Percentiles rank a stretch among this genome's conserved stretches.
Evolutionary conservation across 768 basidiomycete genomes (phyloP).

Genomic region (Lactifluus subvellereus): DNA sequence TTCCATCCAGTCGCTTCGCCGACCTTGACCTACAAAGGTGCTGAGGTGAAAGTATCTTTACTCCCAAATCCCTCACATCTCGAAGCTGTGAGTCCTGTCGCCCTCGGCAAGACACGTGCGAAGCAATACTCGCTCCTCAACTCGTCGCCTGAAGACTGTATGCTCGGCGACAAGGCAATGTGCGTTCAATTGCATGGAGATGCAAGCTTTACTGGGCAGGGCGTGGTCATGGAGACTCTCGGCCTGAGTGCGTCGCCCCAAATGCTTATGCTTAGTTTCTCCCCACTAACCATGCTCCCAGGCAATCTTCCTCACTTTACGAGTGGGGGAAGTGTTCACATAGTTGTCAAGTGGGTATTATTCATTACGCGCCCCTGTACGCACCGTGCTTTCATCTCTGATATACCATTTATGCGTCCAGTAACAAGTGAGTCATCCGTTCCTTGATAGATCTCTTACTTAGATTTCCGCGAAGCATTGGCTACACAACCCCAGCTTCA

Average conservation of each 20-base stretch:
- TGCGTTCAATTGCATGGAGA: slow-evolving; percentile 91
- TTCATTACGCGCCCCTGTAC: not conserved
- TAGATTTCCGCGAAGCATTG: slow-evolving; percentile 52
- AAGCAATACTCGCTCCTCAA: slow-evolving; percentile 83
- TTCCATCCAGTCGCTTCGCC: slow-evolving; percentile 54
- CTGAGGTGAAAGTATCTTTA: slow-evolving; percentile 62
- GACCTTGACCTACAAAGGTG: slow-evolving; percentile 49
- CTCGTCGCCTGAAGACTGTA: slow-evolving; percentile 41
- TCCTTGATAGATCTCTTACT: not conserved
- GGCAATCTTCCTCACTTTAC: slow-evolving; percentile 89
- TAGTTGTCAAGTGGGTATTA: slow-evolving; percentile 78
- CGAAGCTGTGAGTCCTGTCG: slow-evolving; percentile 85
- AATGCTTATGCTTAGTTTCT: not conserved
- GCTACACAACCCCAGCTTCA: slow-evolving; percentile 86
- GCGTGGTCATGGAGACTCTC: slow-evolving; percentile 82
- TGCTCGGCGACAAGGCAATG: slow-evolving; percentile 66
- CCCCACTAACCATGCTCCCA: slow-evolving; percentile 27
- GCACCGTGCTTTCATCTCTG: not conserved
- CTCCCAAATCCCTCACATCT: slow-evolving; percentile 78
- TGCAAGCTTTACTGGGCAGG: slow-evolving; percentile 87
- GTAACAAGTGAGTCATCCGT: slow-evolving; percentile 29
- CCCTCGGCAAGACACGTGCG: slow-evolving; percentile 83
- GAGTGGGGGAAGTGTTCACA: slow-evolving; percentile 82
- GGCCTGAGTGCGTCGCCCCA: slow-evolving; percentile 57
- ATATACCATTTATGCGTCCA: slow-evolving; percentile 11